A percentile compares a stretch with the other conserved stretches of the same genome.
phyloP scores from a whole-genome alignment of 2,329 filamentous ascomycete genomes.

The Diplodia intermedia region DNA sequence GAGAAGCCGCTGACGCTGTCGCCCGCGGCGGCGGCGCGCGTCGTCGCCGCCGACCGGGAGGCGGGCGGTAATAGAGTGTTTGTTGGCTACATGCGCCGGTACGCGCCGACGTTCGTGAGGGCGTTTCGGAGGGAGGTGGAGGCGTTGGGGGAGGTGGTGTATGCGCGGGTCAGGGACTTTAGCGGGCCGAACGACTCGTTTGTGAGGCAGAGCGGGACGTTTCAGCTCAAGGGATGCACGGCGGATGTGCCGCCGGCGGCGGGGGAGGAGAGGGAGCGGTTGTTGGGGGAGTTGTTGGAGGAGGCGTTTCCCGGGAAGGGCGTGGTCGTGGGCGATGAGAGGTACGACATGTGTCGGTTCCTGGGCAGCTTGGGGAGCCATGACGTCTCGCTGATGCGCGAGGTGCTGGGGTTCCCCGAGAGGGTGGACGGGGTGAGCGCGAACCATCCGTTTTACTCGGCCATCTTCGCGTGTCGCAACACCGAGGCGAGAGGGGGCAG shows the following conservation, averaged over 20 bases:
- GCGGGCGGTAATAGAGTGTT: slow-evolving; percentile 56
- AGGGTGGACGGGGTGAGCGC: slow-evolving; percentile 28
- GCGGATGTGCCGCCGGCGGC: slow-evolving; percentile 49
- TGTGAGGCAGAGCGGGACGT: slow-evolving; percentile 58
- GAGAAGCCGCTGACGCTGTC: slow-evolving; percentile 66
- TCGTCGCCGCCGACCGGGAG: slow-evolving; percentile 59
- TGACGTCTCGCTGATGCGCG: slow-evolving; percentile 31
- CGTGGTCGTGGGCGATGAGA: slow-evolving; percentile 38
- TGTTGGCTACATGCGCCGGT: slow-evolving; percentile 68
- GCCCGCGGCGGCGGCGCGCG: slow-evolving; percentile 53
- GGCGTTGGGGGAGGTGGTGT: slow-evolving; percentile 59
- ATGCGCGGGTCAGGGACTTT: slow-evolving; percentile 61
- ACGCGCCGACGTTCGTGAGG: slow-evolving; percentile 62
- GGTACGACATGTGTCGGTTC: slow-evolving; percentile 50
- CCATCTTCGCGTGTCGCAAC: slow-evolving; percentile 29
- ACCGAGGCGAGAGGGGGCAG: slow-evolving; percentile 41
- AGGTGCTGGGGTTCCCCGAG: slow-evolving; percentile 26
- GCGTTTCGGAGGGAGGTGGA: slow-evolving; percentile 62
- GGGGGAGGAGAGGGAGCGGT: slow-evolving; percentile 36
- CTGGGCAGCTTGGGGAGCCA: slow-evolving; percentile 60
- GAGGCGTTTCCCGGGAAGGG: slow-evolving; percentile 46
- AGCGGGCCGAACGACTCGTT: slow-evolving; percentile 62
- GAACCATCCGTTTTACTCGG: slow-evolving; percentile 28
- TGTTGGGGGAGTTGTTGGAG: slow-evolving; percentile 41
- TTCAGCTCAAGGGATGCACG: slow-evolving; percentile 49